Percentiles rank a stretch among this genome's conserved stretches.
Conservation (phyloP, 176 grass and related monocot genomes). For the Secale cereale region DNA sequence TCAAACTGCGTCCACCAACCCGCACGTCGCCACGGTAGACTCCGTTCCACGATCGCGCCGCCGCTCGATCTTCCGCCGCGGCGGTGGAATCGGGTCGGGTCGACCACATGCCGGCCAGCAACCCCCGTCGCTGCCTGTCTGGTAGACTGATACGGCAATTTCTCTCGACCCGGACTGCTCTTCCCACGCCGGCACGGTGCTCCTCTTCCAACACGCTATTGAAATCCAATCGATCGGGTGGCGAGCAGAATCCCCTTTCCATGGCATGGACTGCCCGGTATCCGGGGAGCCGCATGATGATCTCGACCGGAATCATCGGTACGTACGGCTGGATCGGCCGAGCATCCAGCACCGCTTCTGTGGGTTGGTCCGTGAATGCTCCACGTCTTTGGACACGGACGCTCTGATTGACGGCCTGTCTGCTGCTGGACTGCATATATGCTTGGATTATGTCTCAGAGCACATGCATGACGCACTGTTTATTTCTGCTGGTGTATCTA, state of each 20-base stretch:
- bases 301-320: constrained; percentile 2
- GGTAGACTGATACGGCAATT: neutral
- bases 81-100: no score
- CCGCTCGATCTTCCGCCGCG: neutral
- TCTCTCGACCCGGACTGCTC: neutral
- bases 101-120: no score
- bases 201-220: neutral
- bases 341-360: neutral
- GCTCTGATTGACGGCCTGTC: no score
- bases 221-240: constrained; percentile 20
- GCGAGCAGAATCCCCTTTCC: constrained; percentile 34
- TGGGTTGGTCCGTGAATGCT: neutral
- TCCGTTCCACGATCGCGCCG: neutral
- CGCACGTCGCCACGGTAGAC: neutral
- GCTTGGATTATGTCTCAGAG: neutral
- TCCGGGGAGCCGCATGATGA: constrained; percentile 32
- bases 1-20: neutral
- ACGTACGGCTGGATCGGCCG: neutral
- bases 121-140: no score
- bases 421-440: no score
- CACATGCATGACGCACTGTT: neutral
- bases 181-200: neutral
- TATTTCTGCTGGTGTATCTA: neutral
- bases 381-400: neutral
- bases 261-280: constrained; percentile 11